Conservation (phyloP, 352 stramenopile genomes). For the Phytophthora boehmeriae region DNA sequence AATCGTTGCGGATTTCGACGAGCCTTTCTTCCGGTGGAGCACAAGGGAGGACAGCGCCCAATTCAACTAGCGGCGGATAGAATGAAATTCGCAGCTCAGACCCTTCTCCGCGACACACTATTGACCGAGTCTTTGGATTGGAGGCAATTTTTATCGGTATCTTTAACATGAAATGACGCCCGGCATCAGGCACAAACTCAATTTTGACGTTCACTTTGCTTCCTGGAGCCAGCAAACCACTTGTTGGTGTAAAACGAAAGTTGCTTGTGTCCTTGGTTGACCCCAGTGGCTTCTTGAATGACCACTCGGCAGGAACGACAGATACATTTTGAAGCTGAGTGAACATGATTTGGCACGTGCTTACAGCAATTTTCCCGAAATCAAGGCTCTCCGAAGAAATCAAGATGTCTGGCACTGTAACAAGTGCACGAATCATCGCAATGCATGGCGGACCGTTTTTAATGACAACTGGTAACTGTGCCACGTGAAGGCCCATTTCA, state of each 20-base stretch:
- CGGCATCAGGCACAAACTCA: conserved; percentile 90
- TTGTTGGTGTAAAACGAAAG: conserved; percentile 83
- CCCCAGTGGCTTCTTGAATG: conserved; percentile 90
- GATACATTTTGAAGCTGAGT: conserved; percentile 93
- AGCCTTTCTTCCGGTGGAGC: conserved; percentile 39
- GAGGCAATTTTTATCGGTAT: conserved; percentile 87
- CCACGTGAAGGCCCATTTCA: conserved; percentile 75
- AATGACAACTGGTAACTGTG: conserved; percentile 86
- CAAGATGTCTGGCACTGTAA: conserved; percentile 91
- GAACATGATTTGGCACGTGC: conserved; percentile 87
- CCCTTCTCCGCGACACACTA: conserved; percentile 83
- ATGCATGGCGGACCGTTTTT: conserved; percentile 92
- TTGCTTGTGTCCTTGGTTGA: conserved; percentile 76
- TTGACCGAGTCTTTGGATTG: conserved; percentile 80
- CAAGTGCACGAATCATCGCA: conserved; percentile 84
- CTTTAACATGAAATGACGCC: conserved; percentile 79
- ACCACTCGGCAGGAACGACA: conserved; percentile 90
- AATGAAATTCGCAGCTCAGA: conserved; percentile 84
- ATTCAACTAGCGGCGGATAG: conserved; percentile 73
- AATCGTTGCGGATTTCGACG: conserved; percentile 90
- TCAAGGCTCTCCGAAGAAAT: conserved; percentile 87
- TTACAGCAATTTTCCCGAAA: conserved; percentile 91
- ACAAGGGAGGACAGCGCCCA: conserved; percentile 90
- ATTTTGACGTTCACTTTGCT: conserved; percentile 89
- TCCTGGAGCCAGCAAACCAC: conserved; percentile 74